These are phyloP conservation scores for Penicillium pancosmium DNA, from an alignment of 495 filamentous ascomycete genomes.

Conservation along the genomic window DNA sequence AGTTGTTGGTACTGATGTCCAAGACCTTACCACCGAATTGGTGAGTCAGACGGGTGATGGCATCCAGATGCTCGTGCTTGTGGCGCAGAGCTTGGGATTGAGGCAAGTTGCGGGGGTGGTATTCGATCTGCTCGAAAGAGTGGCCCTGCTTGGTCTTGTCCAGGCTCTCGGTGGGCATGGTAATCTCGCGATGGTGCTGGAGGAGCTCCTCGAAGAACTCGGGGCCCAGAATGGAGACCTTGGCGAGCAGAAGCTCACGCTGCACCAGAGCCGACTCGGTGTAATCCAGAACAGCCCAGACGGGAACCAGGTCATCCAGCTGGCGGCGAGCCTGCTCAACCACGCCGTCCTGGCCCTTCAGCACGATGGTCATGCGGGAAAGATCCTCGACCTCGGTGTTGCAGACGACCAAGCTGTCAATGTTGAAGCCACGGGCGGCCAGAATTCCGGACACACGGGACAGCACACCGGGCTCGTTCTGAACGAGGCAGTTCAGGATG, in stretches of 20 bases:
- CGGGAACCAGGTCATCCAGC: conserved; percentile 93
- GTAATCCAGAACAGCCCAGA: conserved; percentile 98
- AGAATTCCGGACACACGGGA: conserved; percentile 96
- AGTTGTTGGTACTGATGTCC: conserved; percentile 97
- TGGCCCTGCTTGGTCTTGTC: conserved; percentile 36
- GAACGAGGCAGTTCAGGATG: conserved; percentile 95
- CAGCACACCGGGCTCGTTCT: conserved; percentile 97
- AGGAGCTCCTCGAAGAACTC: conserved; percentile 97
- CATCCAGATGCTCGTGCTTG: conserved; percentile 95
- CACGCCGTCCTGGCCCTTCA: conserved; percentile 93
- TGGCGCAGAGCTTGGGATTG: conserved; percentile 86
- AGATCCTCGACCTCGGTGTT: conserved; percentile 97
- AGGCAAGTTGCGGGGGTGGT: conserved; percentile 83
- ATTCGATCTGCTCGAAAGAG: conserved; percentile 46
- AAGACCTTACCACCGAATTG: conserved; percentile 97
- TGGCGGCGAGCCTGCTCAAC: conserved; percentile 96
- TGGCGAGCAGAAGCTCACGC: conserved; percentile 92
- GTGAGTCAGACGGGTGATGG: conserved; percentile 92
- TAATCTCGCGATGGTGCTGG: conserved; percentile 85
- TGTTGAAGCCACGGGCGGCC: conserved; percentile 97
- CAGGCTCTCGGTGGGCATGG: conserved; percentile 42
- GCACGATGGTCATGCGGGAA: conserved; percentile 97
- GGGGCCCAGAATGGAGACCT: conserved; percentile 91
- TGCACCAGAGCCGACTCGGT: conserved; percentile 92
- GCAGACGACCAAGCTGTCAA: conserved; percentile 96